These are phyloP conservation scores for Gossypium longicalyx DNA, from an alignment of 345 rosid species.

Conservation along the genomic window DNA sequence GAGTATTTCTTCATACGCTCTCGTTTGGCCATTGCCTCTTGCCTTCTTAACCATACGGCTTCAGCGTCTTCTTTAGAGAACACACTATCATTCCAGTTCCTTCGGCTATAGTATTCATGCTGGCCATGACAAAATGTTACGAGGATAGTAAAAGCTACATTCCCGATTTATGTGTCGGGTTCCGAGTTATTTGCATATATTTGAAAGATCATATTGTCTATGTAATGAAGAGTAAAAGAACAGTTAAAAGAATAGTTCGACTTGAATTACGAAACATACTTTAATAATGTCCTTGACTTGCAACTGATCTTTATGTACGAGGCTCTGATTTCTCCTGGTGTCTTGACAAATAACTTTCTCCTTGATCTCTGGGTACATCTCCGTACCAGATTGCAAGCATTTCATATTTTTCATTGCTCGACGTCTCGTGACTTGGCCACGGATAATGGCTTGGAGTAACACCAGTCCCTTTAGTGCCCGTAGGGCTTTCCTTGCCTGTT, in stretches of 20 bases:
- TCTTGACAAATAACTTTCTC: slow-evolving; percentile 17
- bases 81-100: slow-evolving; percentile 56
- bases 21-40: slow-evolving; percentile 54
- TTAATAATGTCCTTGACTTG: slow-evolving; percentile 32
- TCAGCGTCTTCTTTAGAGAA: slow-evolving; percentile 59
- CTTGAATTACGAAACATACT: slow-evolving; percentile 24
- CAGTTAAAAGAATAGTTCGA: neutral
- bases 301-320: slow-evolving; percentile 30
- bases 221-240: neutral
- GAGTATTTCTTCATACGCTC: slow-evolving; percentile 81
- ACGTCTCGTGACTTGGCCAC: slow-evolving; percentile 67
- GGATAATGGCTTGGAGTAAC: slow-evolving; percentile 79
- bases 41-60: slow-evolving; percentile 51
- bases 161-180: no score
- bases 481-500: slow-evolving; percentile 89
- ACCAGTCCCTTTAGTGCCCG: slow-evolving; percentile 77
- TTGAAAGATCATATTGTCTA: neutral
- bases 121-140: slow-evolving; percentile 14
- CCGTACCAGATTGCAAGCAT: slow-evolving; percentile 24
- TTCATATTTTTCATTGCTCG: slow-evolving; percentile 24
- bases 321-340: slow-evolving; percentile 26
- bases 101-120: slow-evolving; percentile 37
- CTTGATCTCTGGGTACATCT: slow-evolving; percentile 23
- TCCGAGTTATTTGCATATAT: no score
- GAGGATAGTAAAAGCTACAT: neutral